Percentiles rank a stretch among this genome's conserved stretches.
phyloP scores from a whole-genome alignment of 139 green algal species.

The Coelastrella sp. region DNA sequence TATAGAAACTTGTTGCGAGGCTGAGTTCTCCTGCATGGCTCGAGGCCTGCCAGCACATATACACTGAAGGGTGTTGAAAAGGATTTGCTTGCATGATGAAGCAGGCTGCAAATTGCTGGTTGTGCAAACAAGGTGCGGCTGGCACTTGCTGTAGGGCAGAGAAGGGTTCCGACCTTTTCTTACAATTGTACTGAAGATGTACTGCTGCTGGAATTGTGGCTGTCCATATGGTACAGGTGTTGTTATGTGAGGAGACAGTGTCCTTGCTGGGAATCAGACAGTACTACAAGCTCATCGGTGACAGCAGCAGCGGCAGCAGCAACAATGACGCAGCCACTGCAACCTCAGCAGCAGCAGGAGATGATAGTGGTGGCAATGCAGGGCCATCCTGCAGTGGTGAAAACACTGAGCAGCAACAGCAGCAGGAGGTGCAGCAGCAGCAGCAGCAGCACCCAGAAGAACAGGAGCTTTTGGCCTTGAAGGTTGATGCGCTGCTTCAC shows the following conservation, averaged over 20 bases:
- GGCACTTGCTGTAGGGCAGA: too few relatives aligned
- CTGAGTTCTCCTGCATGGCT: too few relatives aligned
- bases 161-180: too few relatives aligned
- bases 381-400: too few relatives aligned
- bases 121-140: too few relatives aligned
- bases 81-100: too few relatives aligned
- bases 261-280: slow-evolving; percentile 73
- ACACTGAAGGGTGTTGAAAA: too few relatives aligned
- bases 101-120: too few relatives aligned
- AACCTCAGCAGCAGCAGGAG: neutral
- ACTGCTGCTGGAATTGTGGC: neutral
- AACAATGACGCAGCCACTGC: neutral
- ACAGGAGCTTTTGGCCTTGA: slow-evolving; percentile 44
- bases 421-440: slow-evolving; percentile 22
- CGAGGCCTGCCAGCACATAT: too few relatives aligned
- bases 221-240: slow-evolving; percentile 51
- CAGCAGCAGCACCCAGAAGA: slow-evolving; percentile 41
- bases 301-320: slow-evolving; percentile 47
- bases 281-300: slow-evolving; percentile 67
- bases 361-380: neutral
- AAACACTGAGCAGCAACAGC: neutral
- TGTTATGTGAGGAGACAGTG: slow-evolving; percentile 71
- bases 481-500: slow-evolving; percentile 60
- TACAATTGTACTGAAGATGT: neutral
- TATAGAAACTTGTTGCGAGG: too few relatives aligned